These are phyloP conservation scores for Penicillium olsonii DNA, from an alignment of 2,329 filamentous ascomycete genomes.

Conservation along the genomic window DNA sequence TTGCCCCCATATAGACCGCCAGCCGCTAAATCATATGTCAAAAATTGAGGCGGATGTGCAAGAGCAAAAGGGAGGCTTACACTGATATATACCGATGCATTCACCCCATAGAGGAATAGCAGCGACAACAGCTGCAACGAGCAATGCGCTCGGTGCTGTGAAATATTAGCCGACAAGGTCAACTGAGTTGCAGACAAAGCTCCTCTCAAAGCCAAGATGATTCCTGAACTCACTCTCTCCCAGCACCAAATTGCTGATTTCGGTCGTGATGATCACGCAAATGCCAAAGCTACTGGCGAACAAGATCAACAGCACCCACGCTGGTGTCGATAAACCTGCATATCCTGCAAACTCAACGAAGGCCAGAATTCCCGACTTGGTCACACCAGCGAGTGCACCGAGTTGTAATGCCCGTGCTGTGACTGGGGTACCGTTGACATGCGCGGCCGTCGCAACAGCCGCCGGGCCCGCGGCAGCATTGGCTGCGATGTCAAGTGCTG, in stretches of 20 bases:
- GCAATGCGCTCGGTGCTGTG: slow-evolving; percentile 15
- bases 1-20: slow-evolving; percentile 13
- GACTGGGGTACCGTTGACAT: slow-evolving; percentile 15
- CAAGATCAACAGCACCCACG: slow-evolving; percentile 16
- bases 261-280: slow-evolving; percentile 16
- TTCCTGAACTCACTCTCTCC: slow-evolving; percentile 17
- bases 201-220: background rate
- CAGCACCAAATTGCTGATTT: slow-evolving; percentile 18
- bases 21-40: slow-evolving; percentile 6
- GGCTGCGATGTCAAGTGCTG: slow-evolving; percentile 16
- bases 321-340: slow-evolving; percentile 14
- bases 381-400: slow-evolving; percentile 16
- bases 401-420: slow-evolving; percentile 16
- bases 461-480: slow-evolving; percentile 20
- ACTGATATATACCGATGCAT: slow-evolving; percentile 18
- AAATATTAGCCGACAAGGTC: background rate
- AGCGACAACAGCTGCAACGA: slow-evolving; percentile 18
- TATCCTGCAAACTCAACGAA: slow-evolving; percentile 16
- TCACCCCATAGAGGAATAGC: slow-evolving; percentile 17
- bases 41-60: background rate
- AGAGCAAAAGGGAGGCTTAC: background rate
- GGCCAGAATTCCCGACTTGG: slow-evolving; percentile 16
- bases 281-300: slow-evolving; percentile 17
- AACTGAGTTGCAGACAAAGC: background rate
- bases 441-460: slow-evolving; percentile 17